Evolutionary conservation across 257 asterid species (phyloP), one percentile per base, ranked within the genome.

Genomic region (Solanum sejunctum): DNA sequence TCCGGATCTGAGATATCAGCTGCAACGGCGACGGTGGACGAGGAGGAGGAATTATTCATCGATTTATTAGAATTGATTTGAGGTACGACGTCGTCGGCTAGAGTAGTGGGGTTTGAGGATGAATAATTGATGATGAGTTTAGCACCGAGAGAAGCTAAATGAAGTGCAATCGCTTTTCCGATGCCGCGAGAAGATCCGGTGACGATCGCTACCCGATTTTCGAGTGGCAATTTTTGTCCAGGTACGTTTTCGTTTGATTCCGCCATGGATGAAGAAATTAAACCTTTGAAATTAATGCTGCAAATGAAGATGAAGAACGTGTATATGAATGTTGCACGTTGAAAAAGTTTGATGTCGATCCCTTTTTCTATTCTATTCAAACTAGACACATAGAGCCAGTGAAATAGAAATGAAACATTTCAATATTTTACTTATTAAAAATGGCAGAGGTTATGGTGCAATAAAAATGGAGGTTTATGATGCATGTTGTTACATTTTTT

Each of bases 1-100:
- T 26, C 91, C 10, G 94, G 93, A 6, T 90, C 90, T n/a, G 97
- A 90, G 16, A 93, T 45, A 10, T 93, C 90, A 67, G 95, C 96
- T 81, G 83, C 87, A 15, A 92, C 89, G 4, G 94, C 78, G 85
- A 90, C 57, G 26, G 95, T 93, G 6, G 85, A 88, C 9, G 79
- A 84, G 20, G 86, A 28, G 20, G 69, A 54, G 23, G 28, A 36
- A 36, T 36, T 36, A 36, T 36, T 36, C 41, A 36, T 36, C 6
- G 41, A 36, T 5, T 36, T 36, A 36, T 36, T 18, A 82, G 84
- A 17, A 21, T 86, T 90, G 88, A 88, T 80, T 70, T 90, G 89
- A 69, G 88, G 16, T 71, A 89, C 86, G 61, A 86, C 82, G 61
- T 77, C 43, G 57, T 90, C 80, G 1, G 93, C 92, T 28, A 84